phyloP scores from a whole-genome alignment of 495 filamentous ascomycete genomes.

The Rhizodiscina lignyota region DNA sequence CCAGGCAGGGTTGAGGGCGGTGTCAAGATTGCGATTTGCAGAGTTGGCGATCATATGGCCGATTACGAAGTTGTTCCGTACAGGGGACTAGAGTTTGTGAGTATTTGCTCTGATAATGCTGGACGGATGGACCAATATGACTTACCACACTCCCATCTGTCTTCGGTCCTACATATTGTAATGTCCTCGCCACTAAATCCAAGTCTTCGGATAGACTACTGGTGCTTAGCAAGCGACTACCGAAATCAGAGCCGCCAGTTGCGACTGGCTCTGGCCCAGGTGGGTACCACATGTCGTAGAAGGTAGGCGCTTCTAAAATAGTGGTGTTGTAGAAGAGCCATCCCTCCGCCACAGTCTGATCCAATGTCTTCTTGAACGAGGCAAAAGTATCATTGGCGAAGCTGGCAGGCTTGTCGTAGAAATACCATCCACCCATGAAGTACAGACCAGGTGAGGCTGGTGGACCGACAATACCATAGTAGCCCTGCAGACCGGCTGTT shows the following conservation, averaged over 20 bases:
- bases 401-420: constrained; percentile 9
- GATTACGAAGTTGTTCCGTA: constrained; percentile 4
- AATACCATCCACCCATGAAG: constrained; percentile 4
- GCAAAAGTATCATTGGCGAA: constrained; percentile 5
- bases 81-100: not conserved
- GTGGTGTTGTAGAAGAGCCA: constrained; percentile 3
- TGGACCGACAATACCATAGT: constrained; percentile 9
- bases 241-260: constrained; percentile 3
- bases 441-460: constrained; percentile 3
- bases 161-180: constrained; percentile 6
- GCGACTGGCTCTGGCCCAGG: constrained; percentile 5
- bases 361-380: constrained; percentile 4
- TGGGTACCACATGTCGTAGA: constrained; percentile 2
- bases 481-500: constrained; percentile 11
- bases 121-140: not conserved
- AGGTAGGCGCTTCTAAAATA: constrained; percentile 1
- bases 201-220: constrained; percentile 5
- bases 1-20: constrained; percentile 13
- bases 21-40: constrained; percentile 3
- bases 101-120: not conserved
- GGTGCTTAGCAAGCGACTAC: constrained; percentile 7
- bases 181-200: constrained; percentile 2
- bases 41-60: constrained; percentile 7
- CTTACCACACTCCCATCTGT: not conserved
- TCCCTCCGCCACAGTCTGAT: not conserved